Percentiles rank a stretch among this genome's conserved stretches.
phyloP scores from a whole-genome alignment of 805 yeast genomes.

The Metschnikowia kofuensis region DNA sequence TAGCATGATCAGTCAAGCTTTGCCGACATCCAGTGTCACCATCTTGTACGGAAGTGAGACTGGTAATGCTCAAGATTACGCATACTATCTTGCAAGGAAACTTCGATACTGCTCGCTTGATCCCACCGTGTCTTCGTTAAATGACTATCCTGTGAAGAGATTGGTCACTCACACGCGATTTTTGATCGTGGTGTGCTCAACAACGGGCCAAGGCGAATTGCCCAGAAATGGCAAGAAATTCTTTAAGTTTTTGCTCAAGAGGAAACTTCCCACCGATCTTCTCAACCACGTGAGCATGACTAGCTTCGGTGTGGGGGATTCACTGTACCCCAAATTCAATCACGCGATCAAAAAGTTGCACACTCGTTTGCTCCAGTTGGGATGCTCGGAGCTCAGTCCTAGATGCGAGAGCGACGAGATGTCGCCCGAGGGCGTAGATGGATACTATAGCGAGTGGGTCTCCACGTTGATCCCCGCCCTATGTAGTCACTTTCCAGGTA shows the following conservation, averaged over 20 bases:
- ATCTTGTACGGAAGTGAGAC: slow-evolving; percentile 90
- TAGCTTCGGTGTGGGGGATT: slow-evolving; percentile 90
- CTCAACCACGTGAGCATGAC: slow-evolving; percentile 62
- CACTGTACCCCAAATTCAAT: slow-evolving; percentile 85
- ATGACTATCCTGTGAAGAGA: slow-evolving; percentile 56
- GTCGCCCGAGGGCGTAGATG: slow-evolving; percentile 75
- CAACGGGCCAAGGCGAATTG: slow-evolving; percentile 94
- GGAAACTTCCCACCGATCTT: slow-evolving; percentile 57
- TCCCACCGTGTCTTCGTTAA: slow-evolving; percentile 51
- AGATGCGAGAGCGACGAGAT: slow-evolving; percentile 91
- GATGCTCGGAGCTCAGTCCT: slow-evolving; percentile 67
- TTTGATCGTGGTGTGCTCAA: slow-evolving; percentile 67
- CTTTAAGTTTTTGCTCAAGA: slow-evolving; percentile 71
- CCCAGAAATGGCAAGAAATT: slow-evolving; percentile 74
- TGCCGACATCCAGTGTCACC: slow-evolving; percentile 31
- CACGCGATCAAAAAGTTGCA: slow-evolving; percentile 85
- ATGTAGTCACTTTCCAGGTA: slow-evolving; percentile 20
- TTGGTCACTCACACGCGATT: slow-evolving; percentile 46
- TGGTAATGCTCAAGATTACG: slow-evolving; percentile 86
- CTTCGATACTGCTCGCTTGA: slow-evolving; percentile 53
- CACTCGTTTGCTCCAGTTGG: slow-evolving; percentile 72
- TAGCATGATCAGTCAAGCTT: not conserved
- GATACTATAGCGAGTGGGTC: slow-evolving; percentile 76
- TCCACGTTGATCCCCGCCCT: slow-evolving; percentile 37
- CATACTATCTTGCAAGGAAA: slow-evolving; percentile 55